Evolutionary conservation across 1,284 basidiomycete genomes (phyloP), one percentile per base, ranked within the genome.

Genomic region (Pseudomicrostroma phylloplanum): DNA sequence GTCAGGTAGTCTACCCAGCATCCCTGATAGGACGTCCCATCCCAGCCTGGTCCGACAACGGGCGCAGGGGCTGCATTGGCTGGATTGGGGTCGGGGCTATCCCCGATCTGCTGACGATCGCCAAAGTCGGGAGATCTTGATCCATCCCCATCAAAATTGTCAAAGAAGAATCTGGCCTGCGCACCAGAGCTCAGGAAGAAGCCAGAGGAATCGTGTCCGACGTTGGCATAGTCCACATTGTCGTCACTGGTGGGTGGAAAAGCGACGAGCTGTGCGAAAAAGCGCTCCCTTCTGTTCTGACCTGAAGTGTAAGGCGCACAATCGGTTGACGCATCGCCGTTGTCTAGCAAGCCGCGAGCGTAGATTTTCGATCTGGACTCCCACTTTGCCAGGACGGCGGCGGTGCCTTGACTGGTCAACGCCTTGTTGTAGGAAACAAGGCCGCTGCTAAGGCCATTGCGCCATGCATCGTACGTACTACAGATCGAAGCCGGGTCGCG

Each of bases 21-120:
- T 2, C 62, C 62, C 59, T 64, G 55, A 51, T 57, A 64, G 9
- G 55, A n/a, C 6, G 23, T 48, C n/a, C 46, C 46, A 48, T n/a
- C 12, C 46, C n/a, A n/a, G 17, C 46, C 46, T 4, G 46, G 17
- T 6, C 46, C 46, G 4, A 12, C 46, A 48, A 48, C 23, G 46
- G 46, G n/a, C 46, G 46, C n/a, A 48, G 46, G 46, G 23, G 46
- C 4, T 11, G 46, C 46, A 48, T 48, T 48, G 46, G 4, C 46
- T n/a, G 46, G 46, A 48, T 48, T 23, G 46, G 46, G 46, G n/a
- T 48, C n/a, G 3, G 46, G 46, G 46, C 46, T 48, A 11, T 48
- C 46, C 12, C 46, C 46, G 46, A 23, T 23, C 12, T 48, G 46
- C 17, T n/a, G 46, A 23, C 46, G 46, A 48, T 48, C 23, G 46